Base-by-base conservation (phyloP, 129 eudicot genomes). In the Scalesia atractyloides region DNA sequence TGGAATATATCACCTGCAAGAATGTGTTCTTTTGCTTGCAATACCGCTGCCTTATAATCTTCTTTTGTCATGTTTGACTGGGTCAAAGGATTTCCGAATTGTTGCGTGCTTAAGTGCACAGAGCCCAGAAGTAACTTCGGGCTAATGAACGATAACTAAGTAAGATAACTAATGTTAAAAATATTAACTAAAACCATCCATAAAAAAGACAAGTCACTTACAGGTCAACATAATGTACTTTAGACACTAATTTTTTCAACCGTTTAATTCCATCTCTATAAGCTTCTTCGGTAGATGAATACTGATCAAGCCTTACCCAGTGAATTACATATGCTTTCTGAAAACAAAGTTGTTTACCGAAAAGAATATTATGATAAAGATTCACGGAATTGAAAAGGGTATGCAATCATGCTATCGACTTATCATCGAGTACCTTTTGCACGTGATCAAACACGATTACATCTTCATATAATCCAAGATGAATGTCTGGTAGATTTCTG, bases 361-460 rank as follows among this genome's bases (percentile, higher is more conserved):
- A 54, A 46, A 37, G n/a, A 15, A 14, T 24, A 64, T 64, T 22
- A 24, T 57, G 16, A 22, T 18, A 54, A 56, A 43, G 59, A 24
- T 41, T 44, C 24, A 59, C 9, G 9, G 44, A 37, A 5, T 37
- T 37, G 44, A 43, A 59, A n/a, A 7, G 33, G 12, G 12, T 54
- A 73, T 69, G 24, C 61, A 8, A 46, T 48, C 41, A 41, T 26
- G 37, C 65, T 24, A 24, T 24, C 30, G 30, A 24, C 30, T 24
- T 24, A 24, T n/a, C 43, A 75, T 64, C 33, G 66, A 66, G 48
- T 92, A 93, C 98, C 98, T 93, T 93, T 68, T 93, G 88, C 41
- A 93, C 97, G 63, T 93, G 96, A 86, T 93, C 96, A 60, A 93
- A 93, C 22, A 93, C 95, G 39, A 93, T 81, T 37, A 93, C 96